Percentiles rank a stretch among this genome's conserved stretches.
These are phyloP conservation scores for Magnusiomyces tetraspermus DNA, from an alignment of 1,139 yeast species.

Conservation along the genomic window DNA sequence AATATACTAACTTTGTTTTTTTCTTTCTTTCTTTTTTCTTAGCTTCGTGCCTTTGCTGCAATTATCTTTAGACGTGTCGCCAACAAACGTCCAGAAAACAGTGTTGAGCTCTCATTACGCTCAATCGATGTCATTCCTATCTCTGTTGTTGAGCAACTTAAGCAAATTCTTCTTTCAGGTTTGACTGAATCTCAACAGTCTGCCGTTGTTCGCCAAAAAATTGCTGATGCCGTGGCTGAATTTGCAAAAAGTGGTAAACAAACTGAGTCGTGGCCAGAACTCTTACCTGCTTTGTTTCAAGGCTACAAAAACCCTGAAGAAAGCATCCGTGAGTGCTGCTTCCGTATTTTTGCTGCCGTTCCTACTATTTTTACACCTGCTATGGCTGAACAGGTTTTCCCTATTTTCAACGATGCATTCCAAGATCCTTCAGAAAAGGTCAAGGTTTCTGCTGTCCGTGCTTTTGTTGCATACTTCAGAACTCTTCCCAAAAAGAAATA, in stretches of 20 bases:
- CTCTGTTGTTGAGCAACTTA: constrained; percentile 52
- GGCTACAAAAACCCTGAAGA: constrained; percentile 55
- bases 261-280: constrained; percentile 54
- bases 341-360: constrained; percentile 75
- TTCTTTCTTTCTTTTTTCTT: neutral
- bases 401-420: constrained; percentile 71
- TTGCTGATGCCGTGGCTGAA: constrained; percentile 91
- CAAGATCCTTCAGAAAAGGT: constrained; percentile 72
- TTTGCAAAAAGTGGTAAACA: constrained; percentile 42
- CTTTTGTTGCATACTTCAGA: constrained; percentile 84
- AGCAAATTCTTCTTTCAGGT: constrained; percentile 60
- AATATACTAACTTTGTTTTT: neutral
- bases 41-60: constrained; percentile 57
- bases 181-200: constrained; percentile 51
- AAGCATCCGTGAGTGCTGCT: constrained; percentile 82
- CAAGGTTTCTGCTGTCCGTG: constrained; percentile 83
- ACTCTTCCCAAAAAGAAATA: constrained; percentile 69
- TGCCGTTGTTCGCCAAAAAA: constrained; percentile 73
- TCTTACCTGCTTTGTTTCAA: constrained; percentile 63
- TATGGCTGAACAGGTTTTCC: constrained; percentile 42
- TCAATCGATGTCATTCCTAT: constrained; percentile 63
- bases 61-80: constrained; percentile 83
- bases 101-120: constrained; percentile 57
- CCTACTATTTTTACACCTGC: constrained; percentile 62
- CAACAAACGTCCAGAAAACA: constrained; percentile 59